Base-by-base conservation (phyloP, 371 early-diverging fungal genomes). In the Mucor lusitanicus region DNA sequence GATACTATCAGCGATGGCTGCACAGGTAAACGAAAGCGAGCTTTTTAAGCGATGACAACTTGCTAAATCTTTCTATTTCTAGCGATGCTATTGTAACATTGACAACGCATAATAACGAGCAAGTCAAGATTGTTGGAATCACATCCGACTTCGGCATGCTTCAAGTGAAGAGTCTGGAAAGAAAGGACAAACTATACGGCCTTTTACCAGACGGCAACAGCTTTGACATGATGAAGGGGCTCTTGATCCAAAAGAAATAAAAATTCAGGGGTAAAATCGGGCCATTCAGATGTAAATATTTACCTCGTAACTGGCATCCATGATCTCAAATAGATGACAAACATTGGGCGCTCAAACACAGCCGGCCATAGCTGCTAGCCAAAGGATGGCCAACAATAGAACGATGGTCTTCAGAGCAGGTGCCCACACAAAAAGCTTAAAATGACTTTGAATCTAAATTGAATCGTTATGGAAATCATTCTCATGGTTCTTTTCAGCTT, bases 121-220 rank as follows among this genome's bases (percentile, higher is more conserved):
- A 77, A 48, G 94, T 84, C 12, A 71, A 75, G 54, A 92, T 98
- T 64, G 64, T 84, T 8, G 97, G 98, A 2, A 86, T 98, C 19
- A 91, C 92, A 28, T 57, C 75, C 2, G 87, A 88, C n/a, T 85
- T 84, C 62, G 98, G 97, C 9, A 80, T 92, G 69, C 73, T 97
- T 54, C 77, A 85, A 56, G 92, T 93, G 6, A 83, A 88, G 32
- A 87, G 85, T 9, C 68, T 88, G 0, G 82, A 81, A 61, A 82
- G 83, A 0, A 76, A 81, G 7, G 80, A 77, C 3, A 76, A 85
- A 30, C 76, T 81, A 17, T 88, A 86, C 68, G 83, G 87, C 6
- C 82, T 98, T 54, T 94, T 95, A 74, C 98, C 98, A 3, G 97
- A 97, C 70, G 97, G 97, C 11, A 97, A 97, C 73, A 90, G 92